phyloP scores from a whole-genome alignment of 495 filamentous ascomycete species.

The Penicillium subrubescens region DNA sequence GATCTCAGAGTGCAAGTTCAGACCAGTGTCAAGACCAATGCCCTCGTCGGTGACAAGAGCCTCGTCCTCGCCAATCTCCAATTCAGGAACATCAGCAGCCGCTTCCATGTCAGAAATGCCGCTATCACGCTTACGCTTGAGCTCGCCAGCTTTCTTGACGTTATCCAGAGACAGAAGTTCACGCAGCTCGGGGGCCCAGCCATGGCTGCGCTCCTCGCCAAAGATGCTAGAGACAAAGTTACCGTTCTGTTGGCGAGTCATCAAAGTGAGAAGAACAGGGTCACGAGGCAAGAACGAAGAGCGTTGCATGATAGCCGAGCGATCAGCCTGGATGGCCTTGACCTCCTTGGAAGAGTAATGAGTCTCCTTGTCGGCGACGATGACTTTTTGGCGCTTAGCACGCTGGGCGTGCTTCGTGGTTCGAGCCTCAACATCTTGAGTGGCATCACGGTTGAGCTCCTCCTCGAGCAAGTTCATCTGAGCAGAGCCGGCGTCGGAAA shows the following conservation, averaged over 20 bases:
- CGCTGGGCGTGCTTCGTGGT: conserved; percentile 63
- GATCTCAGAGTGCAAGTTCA: conserved; percentile 50
- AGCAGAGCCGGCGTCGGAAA: conserved; percentile 38
- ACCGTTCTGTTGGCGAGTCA: conserved; percentile 85
- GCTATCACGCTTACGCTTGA: conserved; percentile 93
- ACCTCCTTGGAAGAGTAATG: conserved; percentile 61
- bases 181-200: conserved; percentile 89
- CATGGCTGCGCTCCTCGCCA: conserved; percentile 71
- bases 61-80: conserved; percentile 71
- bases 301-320: conserved; percentile 76
- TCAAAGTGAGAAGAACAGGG: conserved; percentile 79
- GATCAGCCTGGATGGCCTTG: conserved; percentile 76
- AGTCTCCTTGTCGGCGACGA: conserved; percentile 68
- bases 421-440: conserved; percentile 60
- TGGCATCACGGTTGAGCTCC: conserved; percentile 57
- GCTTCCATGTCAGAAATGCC: conserved; percentile 80
- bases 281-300: conserved; percentile 82
- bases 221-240: conserved; percentile 79
- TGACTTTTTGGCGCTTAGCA: conserved; percentile 73
- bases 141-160: conserved; percentile 72
- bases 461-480: conserved; percentile 53
- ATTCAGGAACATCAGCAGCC: conserved; percentile 62
- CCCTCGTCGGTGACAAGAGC: conserved; percentile 48
- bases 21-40: conserved; percentile 55
- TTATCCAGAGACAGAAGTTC: conserved; percentile 81